Conservation (phyloP, 805 yeast species). For the Wickerhamomyces mucosus region DNA sequence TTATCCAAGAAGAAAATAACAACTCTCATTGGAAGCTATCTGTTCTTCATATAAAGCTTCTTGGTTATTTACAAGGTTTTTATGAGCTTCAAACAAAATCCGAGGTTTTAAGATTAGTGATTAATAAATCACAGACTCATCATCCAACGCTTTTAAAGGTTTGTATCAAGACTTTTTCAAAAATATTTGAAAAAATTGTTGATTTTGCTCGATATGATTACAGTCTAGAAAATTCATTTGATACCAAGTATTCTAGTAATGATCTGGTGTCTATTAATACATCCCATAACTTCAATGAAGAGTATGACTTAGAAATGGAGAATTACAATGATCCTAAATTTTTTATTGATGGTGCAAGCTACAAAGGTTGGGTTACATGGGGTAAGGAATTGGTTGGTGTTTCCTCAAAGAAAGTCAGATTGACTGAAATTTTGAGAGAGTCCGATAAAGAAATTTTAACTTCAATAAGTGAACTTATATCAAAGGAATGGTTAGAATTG, state of each 20-base stretch:
- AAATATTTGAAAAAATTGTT: slow-evolving; percentile 37
- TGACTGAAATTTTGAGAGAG: slow-evolving; percentile 22
- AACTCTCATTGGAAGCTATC: slow-evolving; percentile 50
- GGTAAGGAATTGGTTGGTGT: slow-evolving; percentile 43
- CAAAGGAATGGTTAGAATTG: slow-evolving; percentile 47
- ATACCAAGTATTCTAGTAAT: slow-evolving; percentile 24
- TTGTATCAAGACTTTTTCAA: slow-evolving; percentile 50
- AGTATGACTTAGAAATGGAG: slow-evolving; percentile 42
- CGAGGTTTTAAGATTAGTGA: slow-evolving; percentile 33
- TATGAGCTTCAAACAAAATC: slow-evolving; percentile 36
- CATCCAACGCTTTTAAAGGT: slow-evolving; percentile 61
- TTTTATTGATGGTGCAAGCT: slow-evolving; percentile 48
- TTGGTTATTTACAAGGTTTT: slow-evolving; percentile 44
- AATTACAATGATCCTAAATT: slow-evolving; percentile 37
- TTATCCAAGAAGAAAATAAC: slow-evolving; percentile 19
- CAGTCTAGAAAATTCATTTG: slow-evolving; percentile 33
- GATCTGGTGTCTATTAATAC: slow-evolving; percentile 35
- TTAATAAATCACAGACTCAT: slow-evolving; percentile 39
- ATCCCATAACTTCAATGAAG: slow-evolving; percentile 24
- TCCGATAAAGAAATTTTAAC: slow-evolving; percentile 34
- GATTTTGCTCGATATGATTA: slow-evolving; percentile 38
- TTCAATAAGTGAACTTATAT: slow-evolving; percentile 34
- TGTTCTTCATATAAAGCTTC: slow-evolving; percentile 36
- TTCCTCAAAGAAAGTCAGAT: slow-evolving; percentile 19
- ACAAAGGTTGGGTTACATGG: slow-evolving; percentile 73